Conservation (phyloP, 306 rosid genomes). For the Ammopiptanthus mongolicus region DNA sequence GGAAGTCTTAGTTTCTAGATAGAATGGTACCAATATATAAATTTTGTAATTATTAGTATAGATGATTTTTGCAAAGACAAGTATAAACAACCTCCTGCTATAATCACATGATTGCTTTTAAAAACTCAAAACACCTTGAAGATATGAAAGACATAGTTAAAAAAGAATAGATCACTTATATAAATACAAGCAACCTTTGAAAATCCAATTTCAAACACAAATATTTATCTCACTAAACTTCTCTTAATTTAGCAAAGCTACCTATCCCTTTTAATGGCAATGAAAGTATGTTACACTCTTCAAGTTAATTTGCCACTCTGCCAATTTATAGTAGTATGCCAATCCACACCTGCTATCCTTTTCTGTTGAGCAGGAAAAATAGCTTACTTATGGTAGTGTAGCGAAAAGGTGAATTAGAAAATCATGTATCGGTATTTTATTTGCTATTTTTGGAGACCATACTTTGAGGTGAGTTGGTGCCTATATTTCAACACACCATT, state of each 20-base stretch:
- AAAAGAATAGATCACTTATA: not conserved
- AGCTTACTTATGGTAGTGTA: conserved; percentile 2
- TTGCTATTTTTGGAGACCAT: too few relatives aligned
- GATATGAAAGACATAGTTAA: not conserved
- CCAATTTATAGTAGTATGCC: not conserved
- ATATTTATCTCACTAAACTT: not conserved
- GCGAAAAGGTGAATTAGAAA: too few relatives aligned
- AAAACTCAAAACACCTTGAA: not conserved
- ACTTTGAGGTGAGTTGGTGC: too few relatives aligned
- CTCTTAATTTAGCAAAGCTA: not conserved
- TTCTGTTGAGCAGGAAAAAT: not conserved
- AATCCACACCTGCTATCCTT: not conserved
- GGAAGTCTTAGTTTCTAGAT: not conserved
- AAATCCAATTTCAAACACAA: not conserved
- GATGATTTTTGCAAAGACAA: not conserved
- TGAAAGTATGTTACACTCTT: not conserved
- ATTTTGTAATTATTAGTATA: too few relatives aligned
- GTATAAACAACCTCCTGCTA: not conserved
- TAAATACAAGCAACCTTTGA: not conserved
- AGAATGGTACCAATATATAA: not conserved
- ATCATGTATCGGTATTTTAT: too few relatives aligned
- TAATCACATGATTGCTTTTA: not conserved
- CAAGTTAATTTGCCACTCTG: not conserved
- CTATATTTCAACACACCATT: too few relatives aligned
- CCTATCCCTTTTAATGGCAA: not conserved